Evolutionary conservation across 495 filamentous ascomycete genomes (phyloP), one percentile per base, ranked within the genome.

Genomic region (Hyaloscypha bicolor): DNA sequence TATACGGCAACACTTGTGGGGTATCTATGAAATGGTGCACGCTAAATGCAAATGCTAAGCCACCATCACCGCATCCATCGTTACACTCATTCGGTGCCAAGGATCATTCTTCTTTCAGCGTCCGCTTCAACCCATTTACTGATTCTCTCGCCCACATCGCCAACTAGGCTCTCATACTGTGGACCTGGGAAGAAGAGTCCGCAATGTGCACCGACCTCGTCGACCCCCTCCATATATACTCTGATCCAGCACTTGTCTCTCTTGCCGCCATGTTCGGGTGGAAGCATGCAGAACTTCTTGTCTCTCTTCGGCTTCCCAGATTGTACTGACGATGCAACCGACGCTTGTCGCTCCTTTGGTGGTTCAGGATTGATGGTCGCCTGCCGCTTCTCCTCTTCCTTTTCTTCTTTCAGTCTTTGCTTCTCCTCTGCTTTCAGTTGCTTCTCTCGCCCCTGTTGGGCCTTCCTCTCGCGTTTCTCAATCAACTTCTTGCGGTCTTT

Each of bases 141-240:
- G 42, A 96, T 84, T 66, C 87, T 80, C 21, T 79, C 80, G 16
- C 86, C 89, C 1, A 92, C 89, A 76, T 94, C 92, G 1, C 87
- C 89, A 45, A 96, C 89, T 12, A 96, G 78, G 69, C 76, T 75
- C 72, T 94, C 91, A 74, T 97, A 96, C 51, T 91, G 84, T 39
- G 80, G 80, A 0, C 82, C 84, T 0, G 85, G 79, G 51, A 92
- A 86, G 75, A 97, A 97, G 64, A 97, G 78, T 3, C 91, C 88
- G 61, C 91, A 93, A 75, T 97, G 93, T 4, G 93, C 93, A 9
- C 84, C 87, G 4, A 97, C 91, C 72, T 96, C 91, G 72, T 96
- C 92, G 57, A 94, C 88, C 42, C 87, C 87, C 35, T 88, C 83
- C 90, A 97, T 94, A 72, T 85, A 88, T 0, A 97, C 81, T 39